These are phyloP conservation scores for Globisporangium polare DNA, from an alignment of 352 stramenopile genomes.

Conservation along the genomic window DNA sequence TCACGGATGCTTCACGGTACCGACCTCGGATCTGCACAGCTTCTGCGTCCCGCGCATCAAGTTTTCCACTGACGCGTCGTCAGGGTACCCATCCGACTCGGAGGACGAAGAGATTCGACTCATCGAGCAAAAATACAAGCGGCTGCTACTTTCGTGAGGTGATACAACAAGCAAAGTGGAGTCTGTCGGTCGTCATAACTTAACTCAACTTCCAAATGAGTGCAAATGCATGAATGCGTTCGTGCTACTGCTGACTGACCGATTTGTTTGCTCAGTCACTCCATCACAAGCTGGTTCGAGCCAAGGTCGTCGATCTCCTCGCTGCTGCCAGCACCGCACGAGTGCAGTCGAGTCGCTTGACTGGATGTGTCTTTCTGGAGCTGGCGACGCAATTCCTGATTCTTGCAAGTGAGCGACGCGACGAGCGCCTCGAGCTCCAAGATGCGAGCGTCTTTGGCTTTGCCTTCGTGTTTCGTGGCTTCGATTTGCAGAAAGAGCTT, in stretches of 20 bases:
- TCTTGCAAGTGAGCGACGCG: conserved; percentile 16
- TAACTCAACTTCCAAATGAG: neutral
- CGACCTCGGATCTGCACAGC: conserved; percentile 51
- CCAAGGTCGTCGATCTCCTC: neutral
- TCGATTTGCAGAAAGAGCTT: conserved; percentile 25
- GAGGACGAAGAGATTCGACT: conserved; percentile 69
- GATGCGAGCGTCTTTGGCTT: conserved; percentile 21
- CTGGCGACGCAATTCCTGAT: neutral
- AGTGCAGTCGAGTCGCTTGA: no score
- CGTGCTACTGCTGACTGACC: neutral
- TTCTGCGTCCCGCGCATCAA: conserved; percentile 81
- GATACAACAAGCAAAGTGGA: neutral
- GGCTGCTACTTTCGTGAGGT: conserved; percentile 32
- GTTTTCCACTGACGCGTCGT: conserved; percentile 31
- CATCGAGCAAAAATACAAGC: conserved; percentile 77
- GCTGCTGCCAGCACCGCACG: no score
- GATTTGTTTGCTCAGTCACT: neutral
- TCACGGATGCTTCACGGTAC: conserved; percentile 43
- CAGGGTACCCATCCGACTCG: conserved; percentile 40
- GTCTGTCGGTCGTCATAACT: neutral
- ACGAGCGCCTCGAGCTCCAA: conserved; percentile 22
- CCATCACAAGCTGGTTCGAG: conserved; percentile 9
- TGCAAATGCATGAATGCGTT: neutral
- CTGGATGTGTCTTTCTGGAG: neutral
- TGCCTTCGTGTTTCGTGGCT: neutral